These are phyloP conservation scores for Eucalyptus virginea DNA, from an alignment of 345 rosid genomes.

Conservation along the genomic window DNA sequence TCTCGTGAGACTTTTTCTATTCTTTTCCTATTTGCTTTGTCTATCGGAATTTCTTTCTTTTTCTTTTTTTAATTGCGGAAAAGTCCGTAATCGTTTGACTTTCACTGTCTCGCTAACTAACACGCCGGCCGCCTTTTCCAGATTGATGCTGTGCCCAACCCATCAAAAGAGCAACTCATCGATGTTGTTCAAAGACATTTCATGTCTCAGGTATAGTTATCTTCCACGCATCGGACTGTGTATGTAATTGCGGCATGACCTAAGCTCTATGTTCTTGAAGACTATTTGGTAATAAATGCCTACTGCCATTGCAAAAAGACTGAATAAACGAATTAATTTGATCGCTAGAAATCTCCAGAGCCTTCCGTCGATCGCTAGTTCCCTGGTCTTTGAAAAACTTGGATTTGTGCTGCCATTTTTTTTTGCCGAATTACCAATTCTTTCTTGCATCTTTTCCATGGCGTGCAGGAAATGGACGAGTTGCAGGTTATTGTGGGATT, in stretches of 20 bases:
- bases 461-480: constrained; percentile 87
- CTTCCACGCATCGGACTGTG: not conserved
- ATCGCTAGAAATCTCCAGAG: not conserved
- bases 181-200: constrained; percentile 89
- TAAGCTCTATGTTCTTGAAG: not conserved
- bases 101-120: not conserved
- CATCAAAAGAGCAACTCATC: constrained; percentile 79
- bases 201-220: constrained; percentile 69
- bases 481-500: constrained; percentile 90
- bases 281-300: not conserved
- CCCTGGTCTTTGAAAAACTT: not conserved
- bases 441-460: not conserved
- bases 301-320: not conserved
- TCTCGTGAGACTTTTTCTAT: constrained; percentile 47
- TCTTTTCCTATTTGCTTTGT: not conserved
- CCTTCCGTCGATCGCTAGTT: not conserved
- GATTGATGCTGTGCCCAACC: constrained; percentile 87
- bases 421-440: not conserved
- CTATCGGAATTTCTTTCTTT: not conserved
- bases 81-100: not conserved
- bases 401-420: not conserved
- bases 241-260: not conserved
- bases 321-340: not conserved
- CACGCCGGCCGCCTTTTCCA: not conserved
- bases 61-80: not conserved